Percentiles rank a stretch among this genome's conserved stretches.
Conservation (phyloP, 768 basidiomycete genomes). For the Psilocybe cyanescens region DNA sequence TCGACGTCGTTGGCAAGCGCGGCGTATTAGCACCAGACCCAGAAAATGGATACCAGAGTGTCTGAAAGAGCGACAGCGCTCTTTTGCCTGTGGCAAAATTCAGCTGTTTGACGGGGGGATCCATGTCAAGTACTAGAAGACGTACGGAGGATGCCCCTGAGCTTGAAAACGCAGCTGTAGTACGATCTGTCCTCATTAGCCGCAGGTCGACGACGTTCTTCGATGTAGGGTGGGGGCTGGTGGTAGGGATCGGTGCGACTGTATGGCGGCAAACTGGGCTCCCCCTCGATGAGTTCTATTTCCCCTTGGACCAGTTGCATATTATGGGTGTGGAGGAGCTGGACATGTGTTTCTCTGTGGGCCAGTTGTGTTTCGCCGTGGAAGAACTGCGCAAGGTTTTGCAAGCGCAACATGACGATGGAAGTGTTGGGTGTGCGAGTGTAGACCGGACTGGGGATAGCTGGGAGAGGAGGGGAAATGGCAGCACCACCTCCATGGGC, state of each 20-base stretch:
- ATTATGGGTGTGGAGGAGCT: too few relatives aligned
- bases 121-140: not conserved
- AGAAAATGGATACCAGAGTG: not conserved
- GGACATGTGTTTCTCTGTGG: too few relatives aligned
- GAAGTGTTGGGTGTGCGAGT: too few relatives aligned
- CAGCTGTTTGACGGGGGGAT: not conserved
- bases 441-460: too few relatives aligned
- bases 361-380: too few relatives aligned
- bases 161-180: not conserved
- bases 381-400: too few relatives aligned
- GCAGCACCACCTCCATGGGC: too few relatives aligned
- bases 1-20: not conserved
- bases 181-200: not conserved
- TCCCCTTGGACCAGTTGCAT: not conserved
- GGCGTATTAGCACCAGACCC: not conserved
- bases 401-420: too few relatives aligned
- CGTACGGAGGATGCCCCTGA: not conserved
- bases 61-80: not conserved
- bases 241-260: not conserved
- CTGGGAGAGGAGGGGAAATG: too few relatives aligned
- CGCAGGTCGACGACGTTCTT: not conserved
- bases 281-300: not conserved
- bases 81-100: not conserved
- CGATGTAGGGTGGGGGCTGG: not conserved
- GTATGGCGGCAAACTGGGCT: not conserved